phyloP scores from a whole-genome alignment of 495 filamentous ascomycete species.

The Penicillium alfredii region DNA sequence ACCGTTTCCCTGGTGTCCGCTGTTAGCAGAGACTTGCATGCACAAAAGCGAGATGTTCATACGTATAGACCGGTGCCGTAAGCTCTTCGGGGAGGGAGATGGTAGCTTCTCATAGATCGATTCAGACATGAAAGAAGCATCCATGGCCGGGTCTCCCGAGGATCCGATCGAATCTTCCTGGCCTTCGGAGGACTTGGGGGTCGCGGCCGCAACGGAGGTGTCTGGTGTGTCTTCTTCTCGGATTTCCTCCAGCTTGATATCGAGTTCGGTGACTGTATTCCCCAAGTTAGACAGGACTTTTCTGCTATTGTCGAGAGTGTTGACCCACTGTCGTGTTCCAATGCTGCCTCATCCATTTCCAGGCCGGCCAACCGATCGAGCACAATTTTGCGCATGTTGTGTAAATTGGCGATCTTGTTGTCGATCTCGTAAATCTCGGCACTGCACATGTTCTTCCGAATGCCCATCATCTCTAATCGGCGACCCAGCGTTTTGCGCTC shows the following conservation, averaged over 20 bases:
- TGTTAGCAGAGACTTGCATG: conserved; percentile 7
- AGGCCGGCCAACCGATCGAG: conserved; percentile 82
- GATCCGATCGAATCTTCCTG: conserved; percentile 44
- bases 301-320: conserved; percentile 3
- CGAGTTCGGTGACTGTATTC: conserved; percentile 66
- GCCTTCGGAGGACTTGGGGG: conserved; percentile 51
- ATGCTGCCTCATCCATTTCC: conserved; percentile 84
- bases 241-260: conserved; percentile 78
- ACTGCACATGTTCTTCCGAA: conserved; percentile 97
- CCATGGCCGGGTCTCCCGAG: conserved; percentile 52
- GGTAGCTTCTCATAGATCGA: conserved; percentile 94
- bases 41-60: conserved; percentile 5
- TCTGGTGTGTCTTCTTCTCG: conserved; percentile 66
- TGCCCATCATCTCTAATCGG: conserved; percentile 80
- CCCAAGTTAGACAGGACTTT: conserved; percentile 17
- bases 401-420: conserved; percentile 89
- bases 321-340: conserved; percentile 76
- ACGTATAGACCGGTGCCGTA: conserved; percentile 60
- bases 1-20: conserved; percentile 56
- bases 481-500: conserved; percentile 72
- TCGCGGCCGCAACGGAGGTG: conserved; percentile 49
- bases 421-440: conserved; percentile 95
- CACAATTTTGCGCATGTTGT: conserved; percentile 89
- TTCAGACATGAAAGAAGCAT: conserved; percentile 88
- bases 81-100: conserved; percentile 51